Evolutionary conservation across 1,284 basidiomycete species (phyloP).

Genomic region (Stygiomarasmius scandens): DNA sequence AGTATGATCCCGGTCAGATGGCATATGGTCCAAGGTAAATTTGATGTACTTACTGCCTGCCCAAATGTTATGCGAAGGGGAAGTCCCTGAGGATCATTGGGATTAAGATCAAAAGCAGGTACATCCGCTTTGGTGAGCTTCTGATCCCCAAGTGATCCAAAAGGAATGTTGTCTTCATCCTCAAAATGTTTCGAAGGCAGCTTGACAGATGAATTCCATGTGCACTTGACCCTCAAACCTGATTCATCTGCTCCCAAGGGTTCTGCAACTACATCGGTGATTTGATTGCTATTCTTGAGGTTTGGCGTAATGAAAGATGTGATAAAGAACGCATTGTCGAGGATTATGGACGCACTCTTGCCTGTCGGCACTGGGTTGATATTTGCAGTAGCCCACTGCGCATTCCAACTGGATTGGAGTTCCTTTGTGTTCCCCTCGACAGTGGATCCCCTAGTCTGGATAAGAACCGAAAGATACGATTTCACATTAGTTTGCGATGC

Average conservation of each 20-base stretch:
- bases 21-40: no score
- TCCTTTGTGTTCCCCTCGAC: neutral
- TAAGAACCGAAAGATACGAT: neutral
- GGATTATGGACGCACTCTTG: constrained; percentile 3
- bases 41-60: neutral
- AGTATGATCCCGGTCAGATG: neutral
- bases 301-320: neutral
- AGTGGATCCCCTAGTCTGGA: neutral
- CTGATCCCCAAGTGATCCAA: neutral
- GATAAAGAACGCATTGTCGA: constrained; percentile 1
- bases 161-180: neutral
- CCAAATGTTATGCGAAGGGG: neutral
- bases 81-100: neutral
- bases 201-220: neutral
- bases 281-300: neutral
- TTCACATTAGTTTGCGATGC: neutral
- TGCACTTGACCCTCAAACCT: neutral
- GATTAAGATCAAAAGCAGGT: neutral
- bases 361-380: neutral
- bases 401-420: neutral
- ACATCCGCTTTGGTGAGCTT: neutral
- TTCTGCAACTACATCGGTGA: neutral
- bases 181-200: neutral
- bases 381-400: neutral
- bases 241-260: neutral